phyloP scores from a whole-genome alignment of 768 basidiomycete species.

The Paxillus involutus region DNA sequence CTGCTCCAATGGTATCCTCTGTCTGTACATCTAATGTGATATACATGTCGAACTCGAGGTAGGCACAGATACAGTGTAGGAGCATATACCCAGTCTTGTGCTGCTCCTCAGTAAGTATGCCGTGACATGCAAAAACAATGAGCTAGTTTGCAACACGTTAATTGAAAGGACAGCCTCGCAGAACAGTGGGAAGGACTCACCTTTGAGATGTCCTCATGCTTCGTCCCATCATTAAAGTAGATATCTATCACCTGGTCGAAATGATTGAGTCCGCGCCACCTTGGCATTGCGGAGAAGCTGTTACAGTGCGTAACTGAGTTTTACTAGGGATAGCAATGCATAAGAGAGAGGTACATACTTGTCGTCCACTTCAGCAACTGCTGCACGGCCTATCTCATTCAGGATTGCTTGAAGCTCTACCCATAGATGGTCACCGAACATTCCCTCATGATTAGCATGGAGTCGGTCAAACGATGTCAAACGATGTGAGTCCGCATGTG shows the following conservation, averaged over 20 bases:
- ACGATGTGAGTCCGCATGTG: slow-evolving; percentile 32
- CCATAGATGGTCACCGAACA: slow-evolving; percentile 34
- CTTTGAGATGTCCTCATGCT: slow-evolving; percentile 38
- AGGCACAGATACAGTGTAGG: slow-evolving; percentile 28
- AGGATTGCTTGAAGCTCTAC: slow-evolving; percentile 20
- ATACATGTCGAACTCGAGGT: slow-evolving; percentile 31
- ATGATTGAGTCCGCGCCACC: slow-evolving; percentile 35
- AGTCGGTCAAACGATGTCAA: slow-evolving; percentile 40
- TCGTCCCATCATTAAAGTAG: slow-evolving; percentile 33
- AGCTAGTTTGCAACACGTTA: slow-evolving; percentile 15
- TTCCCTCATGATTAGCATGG: slow-evolving; percentile 36
- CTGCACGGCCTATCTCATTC: slow-evolving; percentile 4
- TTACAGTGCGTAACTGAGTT: background rate
- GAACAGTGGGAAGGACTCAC: slow-evolving; percentile 13
- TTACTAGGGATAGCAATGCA: background rate
- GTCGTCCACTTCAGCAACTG: slow-evolving; percentile 6
- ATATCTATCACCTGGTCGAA: slow-evolving; percentile 23
- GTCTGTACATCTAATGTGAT: slow-evolving; percentile 33
- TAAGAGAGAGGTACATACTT: slow-evolving; percentile 14
- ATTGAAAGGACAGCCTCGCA: background rate
- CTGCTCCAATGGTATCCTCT: slow-evolving; percentile 21
- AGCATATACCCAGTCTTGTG: slow-evolving; percentile 21
- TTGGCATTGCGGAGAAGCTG: slow-evolving; percentile 29
- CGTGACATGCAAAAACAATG: slow-evolving; percentile 27
- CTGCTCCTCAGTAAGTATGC: slow-evolving; percentile 16